These are phyloP conservation scores for Cyclocybe cylindracea DNA, from an alignment of 768 basidiomycete genomes.

Conservation along the genomic window DNA sequence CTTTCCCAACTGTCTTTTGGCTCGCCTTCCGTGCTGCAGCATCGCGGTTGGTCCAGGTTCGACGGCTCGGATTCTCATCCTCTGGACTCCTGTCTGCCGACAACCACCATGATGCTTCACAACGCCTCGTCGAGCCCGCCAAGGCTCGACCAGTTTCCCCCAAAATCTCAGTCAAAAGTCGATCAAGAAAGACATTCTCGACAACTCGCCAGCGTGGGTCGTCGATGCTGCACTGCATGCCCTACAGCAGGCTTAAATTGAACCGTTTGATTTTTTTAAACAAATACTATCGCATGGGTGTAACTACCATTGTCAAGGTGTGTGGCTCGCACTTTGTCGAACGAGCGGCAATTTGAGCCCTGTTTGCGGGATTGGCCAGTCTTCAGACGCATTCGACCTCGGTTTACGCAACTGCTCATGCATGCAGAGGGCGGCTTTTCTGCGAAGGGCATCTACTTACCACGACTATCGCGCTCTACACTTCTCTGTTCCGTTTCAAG, in stretches of 20 bases:
- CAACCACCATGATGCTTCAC: neutral
- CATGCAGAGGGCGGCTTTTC: too few species aligned
- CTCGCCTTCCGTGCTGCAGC: too few species aligned
- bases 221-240: conserved; percentile 26
- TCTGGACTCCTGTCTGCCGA: too few species aligned
- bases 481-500: too few species aligned
- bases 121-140: neutral
- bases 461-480: too few species aligned
- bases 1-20: too few species aligned
- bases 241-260: conserved; percentile 18
- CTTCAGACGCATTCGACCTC: too few species aligned
- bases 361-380: conserved; percentile 20
- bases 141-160: neutral
- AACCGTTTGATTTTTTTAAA: conserved; percentile 29
- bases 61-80: too few species aligned
- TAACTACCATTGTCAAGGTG: conserved; percentile 23
- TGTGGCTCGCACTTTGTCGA: conserved; percentile 5
- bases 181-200: conserved; percentile 9
- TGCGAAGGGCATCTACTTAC: too few species aligned
- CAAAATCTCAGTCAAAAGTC: neutral
- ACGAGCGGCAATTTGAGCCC: neutral
- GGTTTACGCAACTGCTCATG: too few species aligned
- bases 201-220: conserved; percentile 17
- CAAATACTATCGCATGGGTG: conserved; percentile 26
- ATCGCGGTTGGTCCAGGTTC: too few species aligned